Conservation (phyloP, 75 land plant species). For the Sequoiadendron giganteum region DNA sequence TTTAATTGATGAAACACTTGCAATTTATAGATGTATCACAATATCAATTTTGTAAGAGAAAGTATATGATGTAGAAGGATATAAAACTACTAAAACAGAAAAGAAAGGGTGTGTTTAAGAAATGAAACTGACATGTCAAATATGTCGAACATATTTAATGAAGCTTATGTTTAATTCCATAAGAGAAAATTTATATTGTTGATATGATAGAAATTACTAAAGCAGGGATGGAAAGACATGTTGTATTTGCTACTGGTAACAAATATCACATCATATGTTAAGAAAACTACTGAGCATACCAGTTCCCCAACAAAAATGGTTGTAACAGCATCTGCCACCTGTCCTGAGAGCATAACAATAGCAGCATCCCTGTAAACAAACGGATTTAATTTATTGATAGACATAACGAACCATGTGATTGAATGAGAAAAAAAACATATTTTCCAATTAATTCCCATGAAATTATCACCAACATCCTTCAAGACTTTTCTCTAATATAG, state of each 20-base stretch:
- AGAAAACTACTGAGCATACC: constrained; percentile 41
- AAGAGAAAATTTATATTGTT: neutral
- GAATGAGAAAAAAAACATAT: neutral
- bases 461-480: neutral
- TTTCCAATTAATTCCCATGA: neutral
- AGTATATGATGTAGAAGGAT: neutral
- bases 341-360: constrained; percentile 89
- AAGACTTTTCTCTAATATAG: neutral
- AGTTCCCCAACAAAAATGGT: constrained; percentile 82
- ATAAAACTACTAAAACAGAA: neutral
- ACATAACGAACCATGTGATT: neutral
- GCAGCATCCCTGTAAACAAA: constrained; percentile 68
- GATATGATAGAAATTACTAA: neutral
- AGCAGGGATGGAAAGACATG: neutral
- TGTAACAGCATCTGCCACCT: constrained; percentile 81
- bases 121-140: neutral
- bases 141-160: neutral
- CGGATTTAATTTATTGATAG: neutral
- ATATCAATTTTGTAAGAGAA: neutral
- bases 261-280: neutral
- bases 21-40: neutral
- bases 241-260: neutral
- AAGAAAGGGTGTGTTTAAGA: neutral
- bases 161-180: neutral
- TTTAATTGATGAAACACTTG: neutral